Evolutionary conservation across 2,329 filamentous ascomycete species (phyloP), one percentile per base, ranked within the genome.

Genomic region (Onygena corvina): DNA sequence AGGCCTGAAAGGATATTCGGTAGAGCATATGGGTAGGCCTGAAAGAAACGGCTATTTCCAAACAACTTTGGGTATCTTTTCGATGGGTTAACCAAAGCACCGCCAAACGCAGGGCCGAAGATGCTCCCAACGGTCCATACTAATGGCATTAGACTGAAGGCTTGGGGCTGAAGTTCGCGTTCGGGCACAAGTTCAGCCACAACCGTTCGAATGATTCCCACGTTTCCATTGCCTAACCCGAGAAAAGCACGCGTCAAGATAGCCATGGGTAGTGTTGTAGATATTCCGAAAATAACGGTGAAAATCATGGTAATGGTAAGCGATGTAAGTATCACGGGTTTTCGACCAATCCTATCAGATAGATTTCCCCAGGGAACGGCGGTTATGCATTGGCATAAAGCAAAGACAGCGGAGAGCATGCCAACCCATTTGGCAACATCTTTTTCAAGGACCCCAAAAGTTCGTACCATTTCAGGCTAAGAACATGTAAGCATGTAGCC

Each of bases 171-270:
- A 4, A 94, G 72, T 60, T 88, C 84, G 63, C 77, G 87, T 64
- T 92, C 81, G 0, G 87, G 85, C 1, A 94, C 88, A 75, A 95
- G 81, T 65, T 95, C 90, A 0, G 90, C 90, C 1, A 95, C 88
- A 70, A 92, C 87, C 12, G 87, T 94, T 56, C 89, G 73, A 54
- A 95, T 83, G 53, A 95, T 95, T 1, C 92, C 85, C n/a, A 90
- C 83, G 61, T 95, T 96, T 48, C 90, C 92, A 61, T 94, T 95
- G 38, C 84, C 81, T 7, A 82, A 75, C 1, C 92, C 90, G 57
- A 86, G 77, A n/a, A 95, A 70, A 4, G 80, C 83, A 60, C 90
- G 79, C 9, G 86, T 77, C 3, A 74, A 64, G 34, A 98, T 82
- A 0, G 89, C 85, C 85, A 92, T 89, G 2, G 79, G 67, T 7